Conservation (phyloP, 2,329 filamentous ascomycete species). For the Colletotrichum sp. region DNA sequence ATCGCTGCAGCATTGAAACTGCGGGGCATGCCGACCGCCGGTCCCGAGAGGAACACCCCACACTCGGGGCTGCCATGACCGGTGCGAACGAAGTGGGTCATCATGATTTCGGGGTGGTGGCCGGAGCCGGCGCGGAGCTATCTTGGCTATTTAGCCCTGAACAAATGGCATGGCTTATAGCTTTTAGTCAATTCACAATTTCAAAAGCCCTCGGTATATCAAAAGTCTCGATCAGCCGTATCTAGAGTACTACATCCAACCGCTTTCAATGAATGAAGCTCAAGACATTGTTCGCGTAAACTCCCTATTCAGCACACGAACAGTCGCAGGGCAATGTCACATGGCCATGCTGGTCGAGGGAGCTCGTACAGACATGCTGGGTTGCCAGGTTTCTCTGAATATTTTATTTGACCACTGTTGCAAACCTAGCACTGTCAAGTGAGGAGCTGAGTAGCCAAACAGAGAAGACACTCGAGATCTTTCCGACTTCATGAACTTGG, state of each 20-base stretch:
- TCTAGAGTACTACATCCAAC: neutral
- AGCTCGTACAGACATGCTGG: neutral
- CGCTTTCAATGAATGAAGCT: neutral
- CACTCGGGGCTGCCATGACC: neutral
- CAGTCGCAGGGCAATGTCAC: neutral
- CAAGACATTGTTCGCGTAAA: neutral
- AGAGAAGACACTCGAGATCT: rapidly evolving
- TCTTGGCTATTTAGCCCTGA: neutral
- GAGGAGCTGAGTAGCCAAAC: neutral
- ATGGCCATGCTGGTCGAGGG: neutral
- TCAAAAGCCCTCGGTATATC: no score
- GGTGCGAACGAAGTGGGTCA: neutral
- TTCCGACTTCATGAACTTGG: neutral
- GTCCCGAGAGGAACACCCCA: neutral
- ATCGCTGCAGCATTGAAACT: neutral
- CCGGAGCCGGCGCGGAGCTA: neutral
- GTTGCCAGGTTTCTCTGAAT: neutral
- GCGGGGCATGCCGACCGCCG: neutral
- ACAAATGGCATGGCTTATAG: rapidly evolving
- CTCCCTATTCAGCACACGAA: neutral
- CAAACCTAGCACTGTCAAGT: neutral
- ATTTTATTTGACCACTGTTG: neutral
- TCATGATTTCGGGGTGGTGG: rapidly evolving
- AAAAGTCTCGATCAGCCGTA: no score
- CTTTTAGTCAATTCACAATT: no score